A percentile compares a stretch with the other conserved stretches of the same genome.
phyloP scores from a whole-genome alignment of 331 rosid species.

The Dryas integrifolia region DNA sequence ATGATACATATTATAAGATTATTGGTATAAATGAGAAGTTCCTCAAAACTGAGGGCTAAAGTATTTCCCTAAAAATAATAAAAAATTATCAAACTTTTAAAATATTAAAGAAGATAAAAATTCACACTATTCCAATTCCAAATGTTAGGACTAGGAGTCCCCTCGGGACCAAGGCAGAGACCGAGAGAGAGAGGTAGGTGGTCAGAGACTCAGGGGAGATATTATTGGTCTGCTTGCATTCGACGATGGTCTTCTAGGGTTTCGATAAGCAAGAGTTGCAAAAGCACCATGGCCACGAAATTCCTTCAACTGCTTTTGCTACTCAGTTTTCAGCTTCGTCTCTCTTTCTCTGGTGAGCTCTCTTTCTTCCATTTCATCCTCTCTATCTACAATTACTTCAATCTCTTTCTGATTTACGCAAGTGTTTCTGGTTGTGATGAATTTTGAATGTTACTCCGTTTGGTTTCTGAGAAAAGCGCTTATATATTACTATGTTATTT shows the following conservation, averaged over 20 bases:
- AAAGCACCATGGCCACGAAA: slow-evolving; percentile 43
- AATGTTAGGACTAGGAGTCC: too few species aligned
- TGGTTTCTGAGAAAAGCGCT: slow-evolving; percentile 15
- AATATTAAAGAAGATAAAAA: too few species aligned
- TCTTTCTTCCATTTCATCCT: slow-evolving; percentile 1
- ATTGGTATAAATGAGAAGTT: too few species aligned
- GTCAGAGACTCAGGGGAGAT: neutral
- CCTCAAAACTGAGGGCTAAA: too few species aligned
- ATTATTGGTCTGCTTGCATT: neutral
- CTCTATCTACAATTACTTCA: neutral
- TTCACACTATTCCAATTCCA: too few species aligned
- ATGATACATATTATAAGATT: too few species aligned
- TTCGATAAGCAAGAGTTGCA: neutral
- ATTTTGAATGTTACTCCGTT: slow-evolving; percentile 5
- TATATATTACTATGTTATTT: too few species aligned
- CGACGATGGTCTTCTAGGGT: slow-evolving; percentile 30
- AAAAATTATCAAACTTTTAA: too few species aligned
- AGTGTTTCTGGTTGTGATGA: neutral
- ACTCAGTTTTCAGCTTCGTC: slow-evolving; percentile 36
- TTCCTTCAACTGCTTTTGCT: slow-evolving; percentile 37
- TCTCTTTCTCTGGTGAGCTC: slow-evolving; percentile 45
- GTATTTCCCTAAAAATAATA: too few species aligned
- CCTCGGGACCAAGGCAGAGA: neutral
- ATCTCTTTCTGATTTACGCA: neutral
- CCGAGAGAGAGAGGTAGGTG: neutral